Evolutionary conservation across 2,329 filamentous ascomycete species (phyloP).

Genomic region (Aspergillus sp.): DNA sequence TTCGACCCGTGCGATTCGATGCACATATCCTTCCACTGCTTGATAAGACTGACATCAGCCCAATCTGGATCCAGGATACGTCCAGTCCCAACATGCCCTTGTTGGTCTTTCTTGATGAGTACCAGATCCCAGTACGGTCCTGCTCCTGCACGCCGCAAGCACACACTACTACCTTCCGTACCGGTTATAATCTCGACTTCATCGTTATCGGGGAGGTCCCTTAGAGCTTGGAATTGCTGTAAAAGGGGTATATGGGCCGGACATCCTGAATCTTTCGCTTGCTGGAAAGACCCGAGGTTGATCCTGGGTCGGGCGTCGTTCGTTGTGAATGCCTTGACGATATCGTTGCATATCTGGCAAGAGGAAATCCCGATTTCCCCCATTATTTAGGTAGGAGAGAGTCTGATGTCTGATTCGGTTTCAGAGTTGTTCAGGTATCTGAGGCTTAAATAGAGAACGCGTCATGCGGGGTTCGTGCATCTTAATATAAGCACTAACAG

Average conservation of each 20-base stretch:
- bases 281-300: not conserved
- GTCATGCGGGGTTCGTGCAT: too few species aligned
- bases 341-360: not conserved
- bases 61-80: not conserved
- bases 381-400: not conserved
- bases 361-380: accelerated
- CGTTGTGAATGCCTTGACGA: not conserved
- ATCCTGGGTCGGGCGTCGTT: not conserved
- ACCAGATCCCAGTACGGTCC: not conserved
- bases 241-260: not conserved
- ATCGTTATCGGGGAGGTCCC: not conserved
- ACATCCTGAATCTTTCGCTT: not conserved
- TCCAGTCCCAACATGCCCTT: not conserved
- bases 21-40: not conserved
- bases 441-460: not conserved
- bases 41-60: not conserved
- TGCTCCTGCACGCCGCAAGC: not conserved
- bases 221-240: not conserved
- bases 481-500: too few species aligned
- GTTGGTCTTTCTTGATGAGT: not conserved
- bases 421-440: not conserved
- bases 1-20: not conserved
- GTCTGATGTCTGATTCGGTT: not conserved
- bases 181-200: not conserved
- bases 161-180: not conserved